Base-by-base conservation (phyloP, 2,329 filamentous ascomycete species). In the Apiospora rasikravindrae region DNA sequence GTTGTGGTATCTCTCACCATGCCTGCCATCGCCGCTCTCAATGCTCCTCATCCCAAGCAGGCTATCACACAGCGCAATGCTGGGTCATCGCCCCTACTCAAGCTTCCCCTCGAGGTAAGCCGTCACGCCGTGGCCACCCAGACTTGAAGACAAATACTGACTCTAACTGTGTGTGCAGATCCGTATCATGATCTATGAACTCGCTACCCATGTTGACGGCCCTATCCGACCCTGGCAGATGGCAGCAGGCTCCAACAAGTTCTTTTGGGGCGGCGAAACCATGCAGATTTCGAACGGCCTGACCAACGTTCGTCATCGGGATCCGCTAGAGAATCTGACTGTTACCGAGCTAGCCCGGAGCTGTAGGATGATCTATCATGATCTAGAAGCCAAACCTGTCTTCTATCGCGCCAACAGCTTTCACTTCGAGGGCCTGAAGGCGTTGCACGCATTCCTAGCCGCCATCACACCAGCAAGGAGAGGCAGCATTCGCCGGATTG, bases 351-450 rank as follows among this genome's bases (percentile, higher is more conserved):
- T 64, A 11, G 53, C 53, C 19, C 53, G 53, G 19, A 37, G 19
- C 3, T 37, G 53, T 29, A 22, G 29, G 29, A 13, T n/a, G 29
- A 6, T 64, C 2, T n/a, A 64, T 6, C 29, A 37, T 64, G 53
- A 64, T 4, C 19, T 64, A 29, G 53, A 64, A 37, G 53, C 6
- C 29, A 64, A n/a, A 13, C 53, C 53, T 37, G 53, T 64, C 29
- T 64, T 64, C 29, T 64, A 64, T 37, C 53, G 53, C 19, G 13
- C 22, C 8, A 64, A 40, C 19, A 22, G 19, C 53, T 64, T 64
- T 5, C 16, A 4, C 1, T 64, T 64, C 19, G 2, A 1, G 11
- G 0, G 8, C 2, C 6, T 11, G 7, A 1, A 0, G 16, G 7
- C 3, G 4, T n/a, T 64, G 29, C 29, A 64, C 19, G 1, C 5